phyloP scores from a whole-genome alignment of 495 filamentous ascomycete genomes.

The Elasticomyces elasticus region DNA sequence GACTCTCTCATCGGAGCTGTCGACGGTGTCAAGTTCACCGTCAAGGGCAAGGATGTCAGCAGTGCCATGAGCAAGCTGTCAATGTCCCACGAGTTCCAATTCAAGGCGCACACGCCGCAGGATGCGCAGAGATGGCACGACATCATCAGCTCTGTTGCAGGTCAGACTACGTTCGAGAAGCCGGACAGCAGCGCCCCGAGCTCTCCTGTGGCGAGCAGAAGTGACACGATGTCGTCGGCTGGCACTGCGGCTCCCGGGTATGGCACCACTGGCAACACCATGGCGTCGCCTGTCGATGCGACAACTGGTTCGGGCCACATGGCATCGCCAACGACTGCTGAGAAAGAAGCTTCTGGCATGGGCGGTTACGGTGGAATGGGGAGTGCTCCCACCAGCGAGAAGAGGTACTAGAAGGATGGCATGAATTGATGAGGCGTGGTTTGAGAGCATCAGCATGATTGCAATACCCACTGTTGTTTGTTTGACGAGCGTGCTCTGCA shows the following conservation, averaged over 20 bases:
- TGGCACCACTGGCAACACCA: not conserved
- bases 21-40: slow-evolving; percentile 72
- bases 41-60: slow-evolving; percentile 85
- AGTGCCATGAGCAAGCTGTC: slow-evolving; percentile 51
- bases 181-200: slow-evolving; percentile 23
- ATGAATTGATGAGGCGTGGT: no score
- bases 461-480: not conserved
- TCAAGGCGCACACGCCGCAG: slow-evolving; percentile 62
- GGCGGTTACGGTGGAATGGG: no score
- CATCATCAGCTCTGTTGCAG: slow-evolving; percentile 42
- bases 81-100: slow-evolving; percentile 52
- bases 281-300: not conserved
- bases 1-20: slow-evolving; percentile 73
- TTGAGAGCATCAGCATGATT: not conserved
- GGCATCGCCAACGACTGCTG: not conserved
- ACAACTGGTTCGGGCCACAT: not conserved
- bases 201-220: slow-evolving; percentile 7
- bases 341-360: not conserved
- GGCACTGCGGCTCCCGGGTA: not conserved
- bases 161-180: slow-evolving; percentile 25
- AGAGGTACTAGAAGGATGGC: not conserved
- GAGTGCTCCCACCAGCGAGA: not conserved
- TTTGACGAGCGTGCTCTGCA: not conserved
- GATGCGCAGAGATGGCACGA: slow-evolving; percentile 78
- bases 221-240: not conserved